Percentiles rank a stretch among this genome's conserved stretches.
These are phyloP conservation scores for Globisporangium echinulatum DNA, from an alignment of 352 stramenopile genomes.

Conservation along the genomic window DNA sequence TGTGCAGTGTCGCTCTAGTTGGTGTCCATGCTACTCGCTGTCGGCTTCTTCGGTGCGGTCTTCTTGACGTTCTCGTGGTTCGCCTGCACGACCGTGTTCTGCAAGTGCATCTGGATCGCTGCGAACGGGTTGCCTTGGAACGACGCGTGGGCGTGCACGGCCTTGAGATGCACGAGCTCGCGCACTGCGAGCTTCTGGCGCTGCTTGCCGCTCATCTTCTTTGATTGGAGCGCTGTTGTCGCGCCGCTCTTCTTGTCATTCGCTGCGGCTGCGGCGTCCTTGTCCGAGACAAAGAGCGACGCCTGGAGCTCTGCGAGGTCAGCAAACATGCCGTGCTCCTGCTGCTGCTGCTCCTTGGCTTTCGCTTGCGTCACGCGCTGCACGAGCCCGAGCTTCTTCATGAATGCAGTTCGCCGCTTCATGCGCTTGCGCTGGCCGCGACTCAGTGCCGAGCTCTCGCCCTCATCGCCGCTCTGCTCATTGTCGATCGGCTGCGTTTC, in stretches of 20 bases:
- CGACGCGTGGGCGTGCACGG: constrained; percentile 73
- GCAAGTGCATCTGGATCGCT: constrained; percentile 80
- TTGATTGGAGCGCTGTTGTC: constrained; percentile 20
- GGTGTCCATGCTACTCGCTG: constrained; percentile 32
- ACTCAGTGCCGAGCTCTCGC: constrained; percentile 37
- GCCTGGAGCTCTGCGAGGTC: constrained; percentile 64
- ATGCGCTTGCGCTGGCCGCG: constrained; percentile 80
- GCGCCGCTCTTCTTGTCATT: constrained; percentile 12
- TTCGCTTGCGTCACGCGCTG: constrained; percentile 56
- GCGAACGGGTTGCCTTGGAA: constrained; percentile 83
- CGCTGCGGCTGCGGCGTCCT: constrained; percentile 20
- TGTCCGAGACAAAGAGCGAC: constrained; percentile 60
- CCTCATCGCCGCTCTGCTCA: constrained; percentile 27
- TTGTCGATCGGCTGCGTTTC: constrained; percentile 24
- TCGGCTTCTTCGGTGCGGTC: constrained; percentile 14
- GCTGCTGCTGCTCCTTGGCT: constrained; percentile 33
- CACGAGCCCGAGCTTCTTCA: constrained; percentile 85
- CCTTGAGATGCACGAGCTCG: constrained; percentile 78
- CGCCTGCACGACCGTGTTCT: constrained; percentile 79
- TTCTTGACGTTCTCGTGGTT: constrained; percentile 60
- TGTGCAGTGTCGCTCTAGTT: constrained; percentile 1
- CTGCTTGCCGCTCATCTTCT: constrained; percentile 72
- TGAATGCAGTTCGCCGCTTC: constrained; percentile 73
- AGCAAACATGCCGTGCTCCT: constrained; percentile 54
- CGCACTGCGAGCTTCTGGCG: constrained; percentile 79